Base-by-base conservation (phyloP, 768 basidiomycete species). In the Sutorius australiensis region DNA sequence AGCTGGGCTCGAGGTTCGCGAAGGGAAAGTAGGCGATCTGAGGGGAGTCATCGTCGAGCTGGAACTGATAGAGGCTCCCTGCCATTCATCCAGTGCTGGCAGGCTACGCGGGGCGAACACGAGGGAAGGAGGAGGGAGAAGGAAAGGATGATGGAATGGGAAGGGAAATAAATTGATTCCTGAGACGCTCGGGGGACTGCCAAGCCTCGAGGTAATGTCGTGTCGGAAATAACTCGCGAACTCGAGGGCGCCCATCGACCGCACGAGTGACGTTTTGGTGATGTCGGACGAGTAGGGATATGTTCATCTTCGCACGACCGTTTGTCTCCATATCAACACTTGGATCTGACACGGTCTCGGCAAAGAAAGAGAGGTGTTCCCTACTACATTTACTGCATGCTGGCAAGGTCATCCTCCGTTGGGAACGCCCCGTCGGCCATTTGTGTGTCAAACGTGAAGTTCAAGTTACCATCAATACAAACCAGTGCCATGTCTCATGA, bases 31-130 rank as follows among this genome's bases (percentile, higher is more conserved):
- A 90, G 27, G 61, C 56, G 58, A 89, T 72, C 42, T 74, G 62
- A 5, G 87, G 87, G 39, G 87, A 88, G 49, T 82, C 81, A 65
- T 89, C 82, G 67, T 84, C 79, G 61, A 90, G 72, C 53, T 67
- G 58, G 68, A 87, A 73, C 53, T 75, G 64, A 32, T 36, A 48
- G 40, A 48, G 45, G 32, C 36, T 39, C 51, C 34, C 38, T 56
- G 69, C 68, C 69, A 69, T 69, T 58, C 68, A 71, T 67, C 59
- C 65, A 79, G 57, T 43, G 55, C 51, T 50, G 49, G 50, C 28
- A 42, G 19, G 43, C 48, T 46, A 47, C 7, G 55, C 44, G 52
- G 45, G 37, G 43, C n/a, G 8, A 50, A 48, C 24, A 16, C 5
- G 27, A 34, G 40, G 54, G 28, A 28, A 49, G 56, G 49, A 51